Percentiles rank a stretch among this genome's conserved stretches.
phyloP scores from a whole-genome alignment of 352 stramenopile species.

The Globisporangium alternatum region DNA sequence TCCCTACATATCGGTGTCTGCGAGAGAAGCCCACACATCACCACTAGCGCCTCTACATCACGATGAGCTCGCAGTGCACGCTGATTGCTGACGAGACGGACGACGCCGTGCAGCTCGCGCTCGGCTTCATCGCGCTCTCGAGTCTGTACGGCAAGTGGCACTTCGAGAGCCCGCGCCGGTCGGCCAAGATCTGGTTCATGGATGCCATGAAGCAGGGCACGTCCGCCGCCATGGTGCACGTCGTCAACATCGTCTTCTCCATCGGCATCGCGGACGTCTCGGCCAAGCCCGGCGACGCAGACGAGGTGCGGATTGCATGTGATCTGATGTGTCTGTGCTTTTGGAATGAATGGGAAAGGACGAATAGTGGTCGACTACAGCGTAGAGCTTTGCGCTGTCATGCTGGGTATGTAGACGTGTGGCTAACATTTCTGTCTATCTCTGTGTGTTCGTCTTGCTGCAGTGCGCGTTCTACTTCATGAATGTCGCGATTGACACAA shows the following conservation, averaged over 20 bases:
- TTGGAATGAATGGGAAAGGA: neutral
- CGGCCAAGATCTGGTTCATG: conserved; percentile 77
- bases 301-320: conserved; percentile 42
- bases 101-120: conserved; percentile 68
- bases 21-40: neutral
- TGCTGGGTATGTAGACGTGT: neutral
- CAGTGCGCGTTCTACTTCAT: conserved; percentile 87
- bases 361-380: too few species aligned
- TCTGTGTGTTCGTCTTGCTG: neutral
- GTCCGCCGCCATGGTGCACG: conserved; percentile 73
- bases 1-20: too few species aligned
- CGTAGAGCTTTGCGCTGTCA: neutral
- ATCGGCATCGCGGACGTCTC: conserved; percentile 69
- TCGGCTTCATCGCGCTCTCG: conserved; percentile 75
- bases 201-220: conserved; percentile 84
- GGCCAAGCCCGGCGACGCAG: conserved; percentile 41
- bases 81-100: conserved; percentile 70
- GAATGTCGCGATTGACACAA: conserved; percentile 84
- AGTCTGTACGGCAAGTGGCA: conserved; percentile 79
- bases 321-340: neutral
- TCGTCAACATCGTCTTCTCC: conserved; percentile 75
- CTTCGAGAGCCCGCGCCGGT: conserved; percentile 57
- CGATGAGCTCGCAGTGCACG: conserved; percentile 50
- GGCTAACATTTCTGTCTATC: neutral
- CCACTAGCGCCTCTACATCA: too few species aligned